Conservation (phyloP, 805 yeast genomes). For the Lipomyces kockii region DNA sequence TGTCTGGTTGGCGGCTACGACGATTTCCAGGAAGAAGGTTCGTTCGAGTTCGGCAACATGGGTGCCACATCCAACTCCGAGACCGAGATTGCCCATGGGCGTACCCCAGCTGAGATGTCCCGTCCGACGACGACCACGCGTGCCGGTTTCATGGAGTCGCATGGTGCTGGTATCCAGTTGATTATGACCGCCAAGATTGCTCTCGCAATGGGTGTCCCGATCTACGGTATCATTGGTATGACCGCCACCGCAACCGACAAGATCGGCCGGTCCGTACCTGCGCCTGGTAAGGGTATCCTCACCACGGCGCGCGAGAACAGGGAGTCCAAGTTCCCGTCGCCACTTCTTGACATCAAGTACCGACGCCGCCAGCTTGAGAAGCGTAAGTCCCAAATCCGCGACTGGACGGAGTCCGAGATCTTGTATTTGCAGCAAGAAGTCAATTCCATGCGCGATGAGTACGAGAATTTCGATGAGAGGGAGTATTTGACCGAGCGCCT, state of each 20-base stretch:
- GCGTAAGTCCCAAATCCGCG: constrained; percentile 75
- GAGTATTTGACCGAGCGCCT: constrained; percentile 78
- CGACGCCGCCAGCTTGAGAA: constrained; percentile 86
- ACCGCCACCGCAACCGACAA: constrained; percentile 97
- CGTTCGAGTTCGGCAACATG: constrained; percentile 98
- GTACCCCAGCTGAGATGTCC: constrained; percentile 98
- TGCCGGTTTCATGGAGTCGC: constrained; percentile 99
- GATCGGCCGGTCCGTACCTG: constrained; percentile 98
- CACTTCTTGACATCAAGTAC: constrained; percentile 86
- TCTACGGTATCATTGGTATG: constrained; percentile 91
- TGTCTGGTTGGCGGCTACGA: constrained; percentile 99
- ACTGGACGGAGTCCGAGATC: constrained; percentile 85
- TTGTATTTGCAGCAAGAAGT: constrained; percentile 74
- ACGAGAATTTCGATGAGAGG: constrained; percentile 49
- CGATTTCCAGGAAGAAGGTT: constrained; percentile 99
- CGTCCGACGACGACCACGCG: constrained; percentile 97
- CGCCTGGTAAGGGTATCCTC: constrained; percentile 99
- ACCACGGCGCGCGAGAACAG: constrained; percentile 97
- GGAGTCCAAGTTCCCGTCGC: constrained; percentile 74
- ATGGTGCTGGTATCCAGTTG: constrained; percentile 98
- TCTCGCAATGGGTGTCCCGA: constrained; percentile 97
- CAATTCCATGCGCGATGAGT: constrained; percentile 52
- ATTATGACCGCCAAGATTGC: constrained; percentile 96
- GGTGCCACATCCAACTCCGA: constrained; percentile 92
- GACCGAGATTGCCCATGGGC: constrained; percentile 90